Evolutionary conservation across 192 early-diverging fungal species (phyloP), one percentile per base, ranked within the genome.

Genomic region (Linnemannia schmuckeri): DNA sequence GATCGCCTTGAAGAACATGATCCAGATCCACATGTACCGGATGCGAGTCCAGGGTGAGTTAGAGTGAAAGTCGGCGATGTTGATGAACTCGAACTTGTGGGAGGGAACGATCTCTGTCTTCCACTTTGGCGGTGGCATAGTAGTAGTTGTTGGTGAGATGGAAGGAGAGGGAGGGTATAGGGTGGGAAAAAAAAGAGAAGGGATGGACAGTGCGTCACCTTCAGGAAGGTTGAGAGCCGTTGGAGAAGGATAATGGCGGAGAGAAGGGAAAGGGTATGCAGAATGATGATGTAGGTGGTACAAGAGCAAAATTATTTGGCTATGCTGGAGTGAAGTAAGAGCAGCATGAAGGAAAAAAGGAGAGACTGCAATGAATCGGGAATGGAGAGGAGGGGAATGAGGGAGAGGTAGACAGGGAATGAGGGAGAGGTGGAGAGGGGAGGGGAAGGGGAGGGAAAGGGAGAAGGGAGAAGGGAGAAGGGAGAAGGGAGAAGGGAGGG

Each of bases 1-100:
- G 37, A 95, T 88, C 33, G 94, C 90, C 73, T 94, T 95, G 83
- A 97, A 78, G 9, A 95, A 90, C 37, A 91, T 85, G 47, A 95
- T 74, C 79, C 92, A 94, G 40, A 96, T 75, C 35, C 87, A 71
- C 27, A 88, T 74, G 74, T 95, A 95, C 12, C 57, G 79, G 12
- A 80, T 20, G 8, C 54, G 79, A 49, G 72, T 24, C 79, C 79
- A 80, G 18, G 44, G 13, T 15, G 79, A 80, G 72, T 74, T 41
- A 13, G 46, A 57, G 72, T 80, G 79, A 33, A 80, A 80, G 30
- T 80, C 79, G 13, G 79, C 12, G 13, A 79, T 72, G 24, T 79
- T 52, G 55, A 80, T 80, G 44, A 74, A 80, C 52, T 80, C 79
- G 52, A 80, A 80, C 57, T 74, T 80, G 42, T 80, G 72, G 6